Evolutionary conservation across 352 stramenopile genomes (phyloP), one percentile per base, ranked within the genome.

Genomic region (Elongisporangium undulatum): DNA sequence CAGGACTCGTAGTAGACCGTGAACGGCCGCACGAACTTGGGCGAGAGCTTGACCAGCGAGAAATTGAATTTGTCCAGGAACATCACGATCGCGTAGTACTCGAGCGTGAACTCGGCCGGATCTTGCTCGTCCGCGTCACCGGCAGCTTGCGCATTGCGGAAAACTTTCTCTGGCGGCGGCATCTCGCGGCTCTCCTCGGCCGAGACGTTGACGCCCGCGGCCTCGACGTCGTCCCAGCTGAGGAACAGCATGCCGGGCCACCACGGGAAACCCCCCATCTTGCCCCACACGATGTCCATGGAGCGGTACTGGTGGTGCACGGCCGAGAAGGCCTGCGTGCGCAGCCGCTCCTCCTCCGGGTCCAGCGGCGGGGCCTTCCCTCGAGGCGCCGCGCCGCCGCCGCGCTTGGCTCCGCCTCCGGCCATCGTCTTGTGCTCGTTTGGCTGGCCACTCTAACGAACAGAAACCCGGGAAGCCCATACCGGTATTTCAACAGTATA

Each of bases 191-290:
- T 55, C 39, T 71, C 69, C 12, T 82, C 71, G 55, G 74, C 67
- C 0, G 76, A 75, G 29, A 41, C 29, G 10, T 67, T 64, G 16
- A 92, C 63, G 1, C 70, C 77, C 1, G 71, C 72, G 23, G 56
- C 62, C 16, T 61, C 64, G 22, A 89, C 77, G 9, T 65, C 67
- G 17, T 87, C 69, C 78, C 80, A 90, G 56, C 63, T 77, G 59
- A 73, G 67, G 62, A 95, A 95, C 20, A 95, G 56, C 54, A 95
- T 68, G 39, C 68, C 80, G 2, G 86, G 86, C 86, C 86, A 95
- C 80, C 81, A 93, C 64, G 86, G 83, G 53, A 75, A 95, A 13
- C 74, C 69, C 4, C 54, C 34, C 38, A 91, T 74, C 59, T 90
- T 89, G 49, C 77, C 71, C 86, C 86, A 95, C 4, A 95, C 86